These are phyloP conservation scores for Tremellales sp. DNA, from an alignment of 1,284 basidiomycete genomes.

Conservation along the genomic window DNA sequence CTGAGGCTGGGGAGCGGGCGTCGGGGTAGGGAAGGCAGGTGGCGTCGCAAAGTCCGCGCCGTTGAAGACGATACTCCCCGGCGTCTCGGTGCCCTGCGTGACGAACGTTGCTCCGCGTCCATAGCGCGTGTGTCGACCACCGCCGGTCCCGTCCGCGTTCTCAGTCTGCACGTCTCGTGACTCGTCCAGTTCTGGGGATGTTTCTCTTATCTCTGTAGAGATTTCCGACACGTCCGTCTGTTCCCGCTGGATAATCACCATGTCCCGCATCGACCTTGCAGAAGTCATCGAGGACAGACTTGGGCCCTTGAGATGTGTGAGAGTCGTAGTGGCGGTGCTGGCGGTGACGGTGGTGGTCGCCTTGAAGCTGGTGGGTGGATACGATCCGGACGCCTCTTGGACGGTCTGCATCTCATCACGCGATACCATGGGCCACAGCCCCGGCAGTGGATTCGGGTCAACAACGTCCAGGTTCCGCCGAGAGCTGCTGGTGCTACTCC, in stretches of 20 bases:
- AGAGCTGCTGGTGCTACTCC: not conserved
- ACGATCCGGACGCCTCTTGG: not conserved
- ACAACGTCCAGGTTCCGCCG: constrained; percentile 22
- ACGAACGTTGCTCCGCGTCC: too few relatives aligned
- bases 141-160: not conserved
- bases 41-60: not conserved
- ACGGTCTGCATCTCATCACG: constrained; percentile 12
- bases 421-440: constrained; percentile 33
- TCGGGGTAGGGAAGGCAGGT: not conserved
- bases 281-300: constrained; percentile 28
- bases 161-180: not conserved
- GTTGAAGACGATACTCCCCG: constrained; percentile 18
- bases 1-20: not conserved
- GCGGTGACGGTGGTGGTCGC: constrained; percentile 7
- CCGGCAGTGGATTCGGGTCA: constrained; percentile 38
- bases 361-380: constrained; percentile 13
- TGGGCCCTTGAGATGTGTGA: constrained; percentile 43
- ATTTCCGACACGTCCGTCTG: constrained; percentile 8
- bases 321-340: not conserved
- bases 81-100: constrained; percentile 7
- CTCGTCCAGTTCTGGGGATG: constrained; percentile 6
- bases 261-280: constrained; percentile 36
- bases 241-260: constrained; percentile 37
- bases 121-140: constrained; percentile 11
- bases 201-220: constrained; percentile 4